Conservation (phyloP, 192 early-diverging fungal genomes). For the Borealophlyctis nickersoniae region DNA sequence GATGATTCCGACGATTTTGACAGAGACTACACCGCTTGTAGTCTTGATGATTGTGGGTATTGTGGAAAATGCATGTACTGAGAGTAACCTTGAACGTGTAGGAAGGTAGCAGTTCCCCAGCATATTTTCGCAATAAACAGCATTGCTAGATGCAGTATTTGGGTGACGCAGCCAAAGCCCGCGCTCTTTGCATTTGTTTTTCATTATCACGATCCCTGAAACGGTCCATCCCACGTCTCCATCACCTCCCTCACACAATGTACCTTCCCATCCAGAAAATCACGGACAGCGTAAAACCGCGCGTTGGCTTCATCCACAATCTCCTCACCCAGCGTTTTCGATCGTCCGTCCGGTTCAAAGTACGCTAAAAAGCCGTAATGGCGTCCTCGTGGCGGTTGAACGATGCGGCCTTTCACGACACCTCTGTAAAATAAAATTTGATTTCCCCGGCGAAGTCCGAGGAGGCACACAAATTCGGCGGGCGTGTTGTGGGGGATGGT, state of each 20-base stretch:
- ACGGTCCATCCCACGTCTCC: constrained; percentile 7
- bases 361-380: constrained; percentile 5
- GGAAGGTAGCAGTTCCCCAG: too few species aligned
- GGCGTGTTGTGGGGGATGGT: neutral
- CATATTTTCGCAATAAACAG: too few species aligned
- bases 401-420: neutral
- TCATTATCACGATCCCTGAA: too few species aligned
- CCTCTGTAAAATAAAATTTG: constrained; percentile 2
- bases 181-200: too few species aligned
- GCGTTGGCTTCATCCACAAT: constrained; percentile 1
- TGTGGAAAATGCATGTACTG: too few species aligned
- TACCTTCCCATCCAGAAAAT: neutral
- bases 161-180: too few species aligned
- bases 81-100: too few species aligned
- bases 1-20: too few species aligned
- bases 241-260: neutral
- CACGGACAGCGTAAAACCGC: neutral
- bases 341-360: constrained; percentile 10
- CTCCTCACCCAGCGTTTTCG: constrained; percentile 2
- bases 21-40: too few species aligned
- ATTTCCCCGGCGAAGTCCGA: neutral
- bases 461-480: constrained; percentile 1
- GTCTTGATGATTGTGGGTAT: too few species aligned
- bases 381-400: constrained; percentile 7
- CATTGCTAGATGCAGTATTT: too few species aligned